phyloP scores from a whole-genome alignment of 345 rosid species.

The Eucalyptus shirleyi region DNA sequence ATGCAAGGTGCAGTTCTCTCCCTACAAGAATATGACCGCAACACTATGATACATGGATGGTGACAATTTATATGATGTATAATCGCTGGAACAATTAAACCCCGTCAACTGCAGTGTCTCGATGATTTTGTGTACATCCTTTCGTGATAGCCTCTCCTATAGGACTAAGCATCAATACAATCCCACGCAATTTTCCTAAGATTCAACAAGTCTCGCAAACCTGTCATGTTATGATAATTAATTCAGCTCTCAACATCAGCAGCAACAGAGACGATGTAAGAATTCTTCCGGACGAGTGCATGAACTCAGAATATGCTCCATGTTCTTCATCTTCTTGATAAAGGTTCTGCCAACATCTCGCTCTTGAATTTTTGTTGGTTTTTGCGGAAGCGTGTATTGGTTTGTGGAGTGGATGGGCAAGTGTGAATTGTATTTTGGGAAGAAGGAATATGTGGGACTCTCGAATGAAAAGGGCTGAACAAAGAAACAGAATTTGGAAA shows the following conservation, averaged over 20 bases:
- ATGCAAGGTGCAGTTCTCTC: neutral
- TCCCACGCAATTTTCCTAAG: neutral
- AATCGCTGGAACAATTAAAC: neutral
- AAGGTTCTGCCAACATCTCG: neutral
- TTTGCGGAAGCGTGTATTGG: too few relatives aligned
- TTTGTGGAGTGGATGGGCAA: too few relatives aligned
- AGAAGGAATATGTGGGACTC: too few relatives aligned
- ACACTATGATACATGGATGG: neutral
- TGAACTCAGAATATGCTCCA: neutral
- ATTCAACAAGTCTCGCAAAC: neutral
- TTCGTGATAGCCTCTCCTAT: neutral
- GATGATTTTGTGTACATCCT: neutral
- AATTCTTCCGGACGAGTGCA: neutral
- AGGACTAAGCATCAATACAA: neutral
- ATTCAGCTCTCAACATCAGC: neutral
- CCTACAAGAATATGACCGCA: neutral
- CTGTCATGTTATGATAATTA: neutral
- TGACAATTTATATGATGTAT: neutral
- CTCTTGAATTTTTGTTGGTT: too few relatives aligned
- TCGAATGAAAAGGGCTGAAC: too few relatives aligned
- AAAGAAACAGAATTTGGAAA: too few relatives aligned
- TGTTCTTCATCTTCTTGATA: neutral
- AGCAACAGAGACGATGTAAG: neutral
- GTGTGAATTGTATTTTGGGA: too few relatives aligned
- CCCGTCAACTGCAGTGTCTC: accelerated